Conservation (phyloP, 495 filamentous ascomycete species). For the Aspergillus ellipticus region DNA sequence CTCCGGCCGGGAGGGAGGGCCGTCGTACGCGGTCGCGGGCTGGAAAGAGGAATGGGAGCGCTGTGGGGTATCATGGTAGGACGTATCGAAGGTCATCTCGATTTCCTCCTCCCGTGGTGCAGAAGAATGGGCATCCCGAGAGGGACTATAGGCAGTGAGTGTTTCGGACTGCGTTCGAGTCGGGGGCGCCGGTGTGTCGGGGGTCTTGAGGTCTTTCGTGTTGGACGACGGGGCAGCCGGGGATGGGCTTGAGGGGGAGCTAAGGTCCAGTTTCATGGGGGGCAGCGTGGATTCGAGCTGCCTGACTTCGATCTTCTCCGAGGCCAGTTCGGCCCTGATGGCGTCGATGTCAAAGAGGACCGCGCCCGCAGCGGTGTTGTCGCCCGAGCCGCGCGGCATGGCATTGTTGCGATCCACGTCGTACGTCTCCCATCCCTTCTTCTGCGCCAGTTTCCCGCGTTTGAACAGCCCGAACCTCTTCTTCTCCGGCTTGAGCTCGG, state of each 20-base stretch:
- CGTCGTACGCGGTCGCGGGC: slow-evolving; percentile 5
- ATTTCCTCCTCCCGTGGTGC: slow-evolving; percentile 47
- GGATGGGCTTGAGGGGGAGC: slow-evolving; percentile 23
- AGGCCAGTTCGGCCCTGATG: slow-evolving; percentile 80
- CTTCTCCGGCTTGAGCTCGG: slow-evolving; percentile 69
- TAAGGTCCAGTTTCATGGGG: slow-evolving; percentile 75
- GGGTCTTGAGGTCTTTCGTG: slow-evolving; percentile 49
- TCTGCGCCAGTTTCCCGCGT: slow-evolving; percentile 66
- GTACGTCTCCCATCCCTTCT: slow-evolving; percentile 95
- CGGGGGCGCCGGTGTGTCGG: slow-evolving; percentile 18
- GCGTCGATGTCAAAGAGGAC: slow-evolving; percentile 96
- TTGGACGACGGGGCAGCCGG: slow-evolving; percentile 27
- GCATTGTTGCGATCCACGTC: slow-evolving; percentile 49
- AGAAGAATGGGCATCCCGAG: slow-evolving; percentile 17
- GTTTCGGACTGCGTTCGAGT: slow-evolving; percentile 35
- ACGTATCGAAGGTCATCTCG: slow-evolving; percentile 72
- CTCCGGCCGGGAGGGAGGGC: slow-evolving; percentile 28
- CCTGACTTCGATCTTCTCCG: slow-evolving; percentile 68
- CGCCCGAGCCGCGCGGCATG: slow-evolving; percentile 19
- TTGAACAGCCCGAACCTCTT: slow-evolving; percentile 77
- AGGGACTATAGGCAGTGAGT: slow-evolving; percentile 19
- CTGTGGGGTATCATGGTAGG: slow-evolving; percentile 43
- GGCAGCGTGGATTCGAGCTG: slow-evolving; percentile 86
- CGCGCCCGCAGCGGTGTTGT: slow-evolving; percentile 31
- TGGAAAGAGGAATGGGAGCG: slow-evolving; percentile 20